phyloP scores from a whole-genome alignment of 1,139 yeast genomes.

The Yamadazyma sp. region DNA sequence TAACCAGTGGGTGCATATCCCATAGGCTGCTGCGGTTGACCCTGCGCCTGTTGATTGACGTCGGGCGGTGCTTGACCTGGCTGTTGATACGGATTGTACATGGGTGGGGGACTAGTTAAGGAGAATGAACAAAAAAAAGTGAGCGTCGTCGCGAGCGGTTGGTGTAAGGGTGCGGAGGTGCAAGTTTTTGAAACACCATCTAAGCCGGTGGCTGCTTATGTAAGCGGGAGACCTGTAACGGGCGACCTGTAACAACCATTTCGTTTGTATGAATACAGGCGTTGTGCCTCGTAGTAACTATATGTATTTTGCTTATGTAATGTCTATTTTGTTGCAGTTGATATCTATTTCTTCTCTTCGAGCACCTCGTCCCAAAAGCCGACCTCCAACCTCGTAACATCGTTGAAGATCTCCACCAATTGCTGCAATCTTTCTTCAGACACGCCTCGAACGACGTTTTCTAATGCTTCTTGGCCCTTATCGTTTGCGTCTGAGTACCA shows the following conservation, averaged over 20 bases:
- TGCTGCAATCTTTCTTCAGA: slow-evolving; percentile 29
- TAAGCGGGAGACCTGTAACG: no score
- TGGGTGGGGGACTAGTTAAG: slow-evolving; percentile 10
- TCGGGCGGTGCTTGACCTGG: not conserved
- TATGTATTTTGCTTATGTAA: not conserved
- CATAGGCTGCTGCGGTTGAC: slow-evolving; percentile 16
- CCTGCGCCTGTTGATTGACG: not conserved
- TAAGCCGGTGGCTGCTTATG: not conserved
- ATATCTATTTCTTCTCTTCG: not conserved
- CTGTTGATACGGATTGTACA: slow-evolving; percentile 49
- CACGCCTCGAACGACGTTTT: slow-evolving; percentile 27
- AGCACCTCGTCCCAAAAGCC: slow-evolving; percentile 62
- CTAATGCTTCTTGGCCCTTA: slow-evolving; percentile 50
- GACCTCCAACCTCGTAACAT: slow-evolving; percentile 59
- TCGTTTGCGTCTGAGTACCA: slow-evolving; percentile 55
- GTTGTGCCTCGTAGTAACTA: no score
- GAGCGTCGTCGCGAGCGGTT: not conserved
- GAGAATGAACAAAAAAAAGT: not conserved
- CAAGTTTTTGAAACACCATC: not conserved
- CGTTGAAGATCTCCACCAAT: slow-evolving; percentile 56
- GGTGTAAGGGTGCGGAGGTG: not conserved
- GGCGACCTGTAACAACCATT: no score
- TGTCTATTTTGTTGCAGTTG: not conserved
- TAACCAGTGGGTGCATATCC: slow-evolving; percentile 32
- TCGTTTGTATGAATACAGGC: no score